A percentile compares a stretch with the other conserved stretches of the same genome.
phyloP scores from a whole-genome alignment of 805 yeast species.

The Yarrowia sp. region DNA sequence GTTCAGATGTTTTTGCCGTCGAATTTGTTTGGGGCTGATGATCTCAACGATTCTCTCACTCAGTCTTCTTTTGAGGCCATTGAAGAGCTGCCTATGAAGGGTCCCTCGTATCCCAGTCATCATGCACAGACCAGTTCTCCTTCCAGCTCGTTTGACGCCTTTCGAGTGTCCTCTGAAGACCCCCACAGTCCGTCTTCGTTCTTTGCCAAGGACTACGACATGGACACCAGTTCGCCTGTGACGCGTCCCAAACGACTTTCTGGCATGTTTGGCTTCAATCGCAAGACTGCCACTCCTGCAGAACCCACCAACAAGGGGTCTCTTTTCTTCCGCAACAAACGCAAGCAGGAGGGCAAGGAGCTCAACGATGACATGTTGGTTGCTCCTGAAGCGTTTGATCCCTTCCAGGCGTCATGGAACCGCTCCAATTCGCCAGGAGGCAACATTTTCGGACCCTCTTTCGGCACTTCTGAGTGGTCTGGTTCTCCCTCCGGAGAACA shows the following conservation, averaged over 20 bases:
- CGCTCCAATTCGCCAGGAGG: conserved; percentile 2
- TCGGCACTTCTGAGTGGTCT: conserved; percentile 15
- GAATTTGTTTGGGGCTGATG: conserved; percentile 36
- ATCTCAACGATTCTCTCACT: conserved; percentile 31
- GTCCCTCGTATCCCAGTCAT: background rate
- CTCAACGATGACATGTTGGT: background rate
- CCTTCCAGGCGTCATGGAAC: conserved; percentile 15
- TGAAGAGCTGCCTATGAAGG: conserved; percentile 13
- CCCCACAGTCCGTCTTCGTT: background rate
- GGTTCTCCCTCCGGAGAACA: background rate
- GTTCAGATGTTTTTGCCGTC: conserved; percentile 41
- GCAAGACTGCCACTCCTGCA: background rate
- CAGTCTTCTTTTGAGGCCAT: conserved; percentile 18
- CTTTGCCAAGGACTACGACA: background rate
- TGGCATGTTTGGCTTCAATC: conserved; percentile 13
- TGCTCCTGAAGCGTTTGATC: background rate
- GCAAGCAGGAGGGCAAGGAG: conserved; percentile 4
- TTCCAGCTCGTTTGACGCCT: conserved; percentile 9
- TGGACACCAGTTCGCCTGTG: conserved; percentile 1
- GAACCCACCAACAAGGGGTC: background rate
- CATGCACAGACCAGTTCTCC: background rate
- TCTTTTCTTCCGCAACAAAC: background rate
- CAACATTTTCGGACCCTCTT: background rate
- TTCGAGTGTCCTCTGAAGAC: background rate
- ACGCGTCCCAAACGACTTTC: background rate